Base-by-base conservation (phyloP, 768 basidiomycete genomes). In the Boletus sp. region DNA sequence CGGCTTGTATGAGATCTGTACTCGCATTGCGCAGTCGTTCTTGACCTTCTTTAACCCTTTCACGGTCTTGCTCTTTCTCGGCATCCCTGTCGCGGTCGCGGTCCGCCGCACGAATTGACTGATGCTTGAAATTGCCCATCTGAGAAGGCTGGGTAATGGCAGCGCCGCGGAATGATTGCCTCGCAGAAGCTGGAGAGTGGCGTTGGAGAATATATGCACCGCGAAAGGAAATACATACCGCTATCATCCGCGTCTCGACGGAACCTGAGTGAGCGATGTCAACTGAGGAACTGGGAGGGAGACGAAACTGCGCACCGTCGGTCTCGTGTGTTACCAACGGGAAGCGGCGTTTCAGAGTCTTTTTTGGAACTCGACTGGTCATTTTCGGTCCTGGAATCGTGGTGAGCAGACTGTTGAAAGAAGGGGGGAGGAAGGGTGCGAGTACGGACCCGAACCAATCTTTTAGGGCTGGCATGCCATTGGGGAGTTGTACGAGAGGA, bases 61-160 rank as follows among this genome's bases (percentile, higher is more conserved):
- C 79, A 7, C 80, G 78, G 49, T 82, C 81, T 52, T 77, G 73
- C 30, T 81, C 80, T 54, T 71, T 74, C 56, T 80, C 86, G 8
- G 70, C 67, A 24, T 83, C 71, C 52, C 65, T 68, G 45, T 74
- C 83, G 48, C 79, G 75, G 55, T 74, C 83, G 48, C 86, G 81
- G 69, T 90, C 89, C 42, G 75, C 78, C 15, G 82, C 76, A 52
- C 90, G 88, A 63, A 87, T 73, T 11, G 91, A 90, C 63, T 94
- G 92, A 66, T 93, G 92, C 68, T 91, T 90, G 72, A 94, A 94
- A 68, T 92, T 92, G 47, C 92, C 92, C 92, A 94, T 94, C 75
- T 93, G 91, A 36, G 92, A 90, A 29, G 90, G 89, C 64, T 94
- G 91, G 28, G 89, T 82, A 48, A 89, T 64, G 28, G 72, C 61